Conservation (phyloP, 225 moss, liverwort and hornwort species). For the Physcomitrellopsis africana region DNA sequence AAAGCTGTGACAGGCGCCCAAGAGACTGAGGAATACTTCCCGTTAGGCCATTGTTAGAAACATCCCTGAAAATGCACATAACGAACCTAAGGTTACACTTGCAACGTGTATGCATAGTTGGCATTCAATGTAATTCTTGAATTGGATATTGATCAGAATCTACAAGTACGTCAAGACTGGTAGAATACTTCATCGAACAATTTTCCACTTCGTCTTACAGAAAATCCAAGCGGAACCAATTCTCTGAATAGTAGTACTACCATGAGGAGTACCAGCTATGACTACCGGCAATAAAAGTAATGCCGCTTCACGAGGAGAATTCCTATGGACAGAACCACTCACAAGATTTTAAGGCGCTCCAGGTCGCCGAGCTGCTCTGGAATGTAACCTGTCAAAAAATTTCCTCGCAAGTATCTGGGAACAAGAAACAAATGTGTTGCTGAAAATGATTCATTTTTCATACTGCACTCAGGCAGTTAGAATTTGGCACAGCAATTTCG, state of each 20-base stretch:
- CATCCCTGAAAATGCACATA: constrained; percentile 41
- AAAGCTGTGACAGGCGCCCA: constrained; percentile 42
- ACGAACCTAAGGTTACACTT: not conserved
- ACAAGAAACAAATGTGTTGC: constrained; percentile 12
- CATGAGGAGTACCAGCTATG: not conserved
- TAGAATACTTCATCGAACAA: constrained; percentile 10
- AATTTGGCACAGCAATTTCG: not conserved
- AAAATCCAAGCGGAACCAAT: not conserved
- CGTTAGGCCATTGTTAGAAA: constrained; percentile 60
- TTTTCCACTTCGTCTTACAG: not conserved
- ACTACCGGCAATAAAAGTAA: not conserved
- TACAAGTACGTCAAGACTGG: not conserved
- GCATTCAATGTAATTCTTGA: not conserved
- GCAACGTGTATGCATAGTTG: not conserved
- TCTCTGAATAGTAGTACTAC: not conserved
- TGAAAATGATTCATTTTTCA: not conserved
- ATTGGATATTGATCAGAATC: not conserved
- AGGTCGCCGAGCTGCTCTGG: constrained; percentile 66
- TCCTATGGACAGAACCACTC: constrained; percentile 28
- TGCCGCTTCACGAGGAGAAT: not conserved
- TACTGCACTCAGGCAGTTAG: not conserved
- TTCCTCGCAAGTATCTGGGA: constrained; percentile 75
- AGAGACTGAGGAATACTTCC: constrained; percentile 51
- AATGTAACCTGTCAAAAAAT: constrained; percentile 68
- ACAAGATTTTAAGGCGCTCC: constrained; percentile 65